These are phyloP conservation scores for Phytophthora fragariae DNA, from an alignment of 352 stramenopile genomes.

Conservation along the genomic window DNA sequence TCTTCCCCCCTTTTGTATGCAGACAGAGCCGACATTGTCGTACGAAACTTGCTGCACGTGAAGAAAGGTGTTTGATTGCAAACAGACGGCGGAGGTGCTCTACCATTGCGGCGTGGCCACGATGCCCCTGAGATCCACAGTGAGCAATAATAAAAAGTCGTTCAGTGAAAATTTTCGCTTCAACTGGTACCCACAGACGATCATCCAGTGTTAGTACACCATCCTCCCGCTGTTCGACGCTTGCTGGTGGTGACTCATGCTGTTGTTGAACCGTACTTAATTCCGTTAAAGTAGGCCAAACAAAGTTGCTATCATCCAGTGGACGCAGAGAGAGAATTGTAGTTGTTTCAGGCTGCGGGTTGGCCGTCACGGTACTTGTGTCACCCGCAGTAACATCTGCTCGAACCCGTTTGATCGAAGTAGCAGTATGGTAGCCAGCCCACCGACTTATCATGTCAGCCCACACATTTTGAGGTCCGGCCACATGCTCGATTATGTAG, in stretches of 20 bases:
- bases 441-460: slow-evolving; percentile 27
- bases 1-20: slow-evolving; percentile 3
- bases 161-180: neutral
- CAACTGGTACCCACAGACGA: neutral
- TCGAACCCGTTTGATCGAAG: neutral
- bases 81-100: slow-evolving; percentile 8
- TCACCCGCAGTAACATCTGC: neutral
- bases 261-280: neutral
- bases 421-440: neutral
- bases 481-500: slow-evolving; percentile 22
- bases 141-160: slow-evolving; percentile 19
- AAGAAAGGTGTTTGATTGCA: neutral
- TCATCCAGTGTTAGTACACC: neutral
- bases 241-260: neutral
- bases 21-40: slow-evolving; percentile 9
- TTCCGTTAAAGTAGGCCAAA: slow-evolving; percentile 3
- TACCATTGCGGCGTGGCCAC: slow-evolving; percentile 3
- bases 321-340: neutral
- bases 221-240: neutral
- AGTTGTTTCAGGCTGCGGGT: too few relatives aligned
- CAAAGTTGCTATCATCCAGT: slow-evolving; percentile 13
- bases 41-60: neutral
- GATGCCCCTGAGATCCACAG: slow-evolving; percentile 1
- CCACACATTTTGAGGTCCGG: slow-evolving; percentile 16
- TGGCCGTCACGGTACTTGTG: too few relatives aligned